These are phyloP conservation scores for Kingdonia uniflora DNA, from an alignment of 164 flowering plant species.

Conservation along the genomic window DNA sequence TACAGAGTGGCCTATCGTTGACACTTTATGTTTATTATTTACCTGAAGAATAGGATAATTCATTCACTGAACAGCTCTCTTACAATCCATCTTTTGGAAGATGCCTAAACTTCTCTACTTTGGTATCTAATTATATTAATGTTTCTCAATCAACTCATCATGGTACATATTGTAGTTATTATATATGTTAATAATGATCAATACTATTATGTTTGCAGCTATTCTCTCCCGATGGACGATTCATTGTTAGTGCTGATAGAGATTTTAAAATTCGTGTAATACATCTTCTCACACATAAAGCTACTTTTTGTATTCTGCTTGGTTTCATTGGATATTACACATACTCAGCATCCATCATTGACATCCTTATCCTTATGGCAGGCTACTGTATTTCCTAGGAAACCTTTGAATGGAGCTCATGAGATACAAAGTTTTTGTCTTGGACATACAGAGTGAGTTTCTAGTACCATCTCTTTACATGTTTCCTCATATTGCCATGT, in stretches of 20 bases:
- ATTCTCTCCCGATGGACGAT: conserved; percentile 81
- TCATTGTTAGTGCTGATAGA: conserved; percentile 78
- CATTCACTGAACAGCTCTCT: no score
- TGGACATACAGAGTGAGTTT: conserved; percentile 88
- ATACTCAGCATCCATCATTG: not conserved
- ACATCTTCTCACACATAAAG: not conserved
- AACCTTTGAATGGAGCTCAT: conserved; percentile 74
- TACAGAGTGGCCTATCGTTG: no score
- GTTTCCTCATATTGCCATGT: not conserved
- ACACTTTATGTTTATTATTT: no score
- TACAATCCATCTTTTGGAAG: no score
- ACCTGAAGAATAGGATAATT: no score
- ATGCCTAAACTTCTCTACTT: no score
- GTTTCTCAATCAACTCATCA: no score
- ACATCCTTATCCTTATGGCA: conserved; percentile 18
- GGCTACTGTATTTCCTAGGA: conserved; percentile 74
- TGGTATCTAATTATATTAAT: no score
- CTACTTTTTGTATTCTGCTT: not conserved
- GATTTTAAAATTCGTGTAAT: conserved; percentile 95
- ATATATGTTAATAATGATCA: no score
- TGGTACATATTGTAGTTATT: no score
- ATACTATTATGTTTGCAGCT: conserved; percentile 38
- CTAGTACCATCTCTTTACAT: not conserved
- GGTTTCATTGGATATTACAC: not conserved
- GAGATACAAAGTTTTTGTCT: conserved; percentile 94